Evolutionary conservation across 2,329 filamentous ascomycete genomes (phyloP).

Genomic region (Aspergillus persii): DNA sequence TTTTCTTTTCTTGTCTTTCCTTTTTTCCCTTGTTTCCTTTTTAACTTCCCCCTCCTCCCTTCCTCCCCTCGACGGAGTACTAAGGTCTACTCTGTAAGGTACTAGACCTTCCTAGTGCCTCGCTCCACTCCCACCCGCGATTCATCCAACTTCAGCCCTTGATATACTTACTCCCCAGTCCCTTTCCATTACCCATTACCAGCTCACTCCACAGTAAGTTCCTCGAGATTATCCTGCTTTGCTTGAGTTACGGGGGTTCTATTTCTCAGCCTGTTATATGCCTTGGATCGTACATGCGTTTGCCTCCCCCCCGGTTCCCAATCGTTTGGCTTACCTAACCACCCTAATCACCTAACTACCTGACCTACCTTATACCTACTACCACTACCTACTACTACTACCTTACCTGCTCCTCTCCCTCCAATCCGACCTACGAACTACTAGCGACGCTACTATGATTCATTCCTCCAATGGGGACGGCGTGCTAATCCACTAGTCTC

Average conservation of each 20-base stretch:
- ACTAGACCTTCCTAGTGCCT: neutral
- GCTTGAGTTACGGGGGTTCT: no score
- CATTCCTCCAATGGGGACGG: constrained; percentile 16
- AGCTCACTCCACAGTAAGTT: neutral
- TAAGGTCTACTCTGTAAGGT: no score
- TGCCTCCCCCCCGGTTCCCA: neutral
- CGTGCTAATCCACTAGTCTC: constrained; percentile 6
- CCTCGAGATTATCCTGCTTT: no score
- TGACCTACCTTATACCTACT: no score
- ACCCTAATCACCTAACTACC: neutral
- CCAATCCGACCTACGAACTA: constrained; percentile 7
- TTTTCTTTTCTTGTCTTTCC: neutral
- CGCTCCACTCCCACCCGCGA: neutral
- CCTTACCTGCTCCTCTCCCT: constrained; percentile 7
- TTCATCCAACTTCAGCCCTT: neutral
- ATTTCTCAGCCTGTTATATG: no score
- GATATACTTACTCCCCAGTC: neutral
- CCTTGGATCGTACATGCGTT: neutral
- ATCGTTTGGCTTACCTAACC: constrained; percentile 7
- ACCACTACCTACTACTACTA: no score
- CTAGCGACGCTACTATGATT: constrained; percentile 8
- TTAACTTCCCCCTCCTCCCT: neutral
- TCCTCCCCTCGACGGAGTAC: neutral
- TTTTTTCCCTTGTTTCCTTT: neutral
- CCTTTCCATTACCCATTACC: neutral